Evolutionary conservation across 495 filamentous ascomycete genomes (phyloP), one percentile per base, ranked within the genome.

Genomic region (Xylaria venustula): DNA sequence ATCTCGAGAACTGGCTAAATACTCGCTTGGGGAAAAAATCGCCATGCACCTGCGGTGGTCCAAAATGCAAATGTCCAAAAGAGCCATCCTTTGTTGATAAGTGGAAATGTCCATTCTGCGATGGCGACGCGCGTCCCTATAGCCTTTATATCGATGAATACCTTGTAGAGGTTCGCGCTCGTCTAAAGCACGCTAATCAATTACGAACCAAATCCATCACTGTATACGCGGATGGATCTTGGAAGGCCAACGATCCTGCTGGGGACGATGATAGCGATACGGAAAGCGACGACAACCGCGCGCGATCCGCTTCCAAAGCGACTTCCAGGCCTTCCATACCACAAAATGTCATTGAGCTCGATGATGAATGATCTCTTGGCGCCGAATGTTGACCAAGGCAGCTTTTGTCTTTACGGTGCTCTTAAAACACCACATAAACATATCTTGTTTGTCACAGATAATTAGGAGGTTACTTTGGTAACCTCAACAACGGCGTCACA

Each of bases 21-120:
- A 91, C 89, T 0, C 82, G 88, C 0, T 75, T 72, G 32, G 58
- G 68, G 32, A 82, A 73, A 68, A 73, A 71, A 61, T 76, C 41
- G 14, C 0, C 70, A 57, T 66, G 65, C 58, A 75, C 67, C 45
- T 81, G 66, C 36, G 40, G 49, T 6, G 64, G 68, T 44, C 57
- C 61, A 0, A 28, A 51, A 2, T 79, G 75, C 53, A 61, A 55
- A 2, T 79, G 77, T 54, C 62, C 64, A 8, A 67, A 47, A 28
- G 77, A 81, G 59, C 82, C 85, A 0, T 81, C 81, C 34, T 77
- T 83, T 57, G 79, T 84, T n/a, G 90, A 94, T 51, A 82, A 85
- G 54, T 95, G 92, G 90, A 82, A 77, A 41, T 97, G 93, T 66
- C 92, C 93, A 0, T 83, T 94, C 52, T 96, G 93, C 72, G 77